Base-by-base conservation (phyloP, 2,329 filamentous ascomycete genomes). In the Neopestalotiopsis sp. region DNA sequence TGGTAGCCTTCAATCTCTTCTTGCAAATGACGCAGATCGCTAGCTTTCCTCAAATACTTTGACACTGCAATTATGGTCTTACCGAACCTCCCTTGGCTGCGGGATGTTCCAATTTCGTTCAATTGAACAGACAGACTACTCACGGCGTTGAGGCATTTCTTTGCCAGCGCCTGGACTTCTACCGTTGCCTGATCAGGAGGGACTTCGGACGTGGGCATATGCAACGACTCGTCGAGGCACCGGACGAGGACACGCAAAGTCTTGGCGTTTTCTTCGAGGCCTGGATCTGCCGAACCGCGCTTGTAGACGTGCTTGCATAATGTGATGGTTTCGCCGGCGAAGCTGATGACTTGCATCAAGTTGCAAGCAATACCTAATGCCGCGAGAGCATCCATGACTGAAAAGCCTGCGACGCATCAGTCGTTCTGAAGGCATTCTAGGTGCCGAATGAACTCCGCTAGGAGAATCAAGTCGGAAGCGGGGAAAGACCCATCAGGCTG, bases 321-420 rank as follows among this genome's bases (percentile, higher is more conserved):
- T 0, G 24, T 13, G 4, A 59, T 59, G 57, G 30, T 34, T 6
- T 59, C 57, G 20, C 57, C 57, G 3, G 57, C 32, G 12, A 59
- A 13, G 12, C 57, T 59, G 57, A 59, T 59, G 57, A 59, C 57
- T 59, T 59, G 57, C 57, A 59, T 59, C 30, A 59, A 20, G 6
- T 59, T 13, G 3, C 57, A 59, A 28, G 57, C 57, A 28, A 59
- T 59, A 4, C 57, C 3, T 17, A 59, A 9, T 34, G 57, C 57
- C 30, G 20, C 6, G 24, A 59, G 57, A 2, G 57, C 7, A 0
- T 59, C 57, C 57, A 59, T 59, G n/a, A n/a, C n/a, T n/a, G n/a
- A n/a, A n/a, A n/a, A n/a, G n/a, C n/a, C n/a, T n/a, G n/a, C n/a
- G n/a, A n/a, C n/a, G n/a, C n/a, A n/a, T n/a, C n/a, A n/a, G n/a